These are phyloP conservation scores for Rhynchospora breviuscula DNA, from an alignment of 176 grass and related monocot genomes.

Conservation along the genomic window DNA sequence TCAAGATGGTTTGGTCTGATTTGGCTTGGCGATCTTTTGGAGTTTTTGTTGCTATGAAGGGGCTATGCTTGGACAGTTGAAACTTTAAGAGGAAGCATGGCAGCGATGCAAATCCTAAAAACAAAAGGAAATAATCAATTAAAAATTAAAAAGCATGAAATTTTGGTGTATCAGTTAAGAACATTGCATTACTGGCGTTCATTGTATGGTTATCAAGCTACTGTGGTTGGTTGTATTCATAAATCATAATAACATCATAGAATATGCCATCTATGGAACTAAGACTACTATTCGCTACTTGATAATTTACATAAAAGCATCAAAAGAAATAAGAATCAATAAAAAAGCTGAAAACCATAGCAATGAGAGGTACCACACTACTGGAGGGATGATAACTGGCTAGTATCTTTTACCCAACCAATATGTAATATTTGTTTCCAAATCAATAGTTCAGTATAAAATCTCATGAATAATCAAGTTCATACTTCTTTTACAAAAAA, in stretches of 20 bases:
- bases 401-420: not conserved
- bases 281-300: not conserved
- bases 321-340: not conserved
- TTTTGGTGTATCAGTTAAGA: not conserved
- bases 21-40: not conserved
- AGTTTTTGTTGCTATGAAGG: not conserved
- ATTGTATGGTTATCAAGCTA: not conserved
- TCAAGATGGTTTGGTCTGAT: constrained; percentile 25
- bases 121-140: constrained; percentile 5
- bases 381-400: not conserved
- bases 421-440: not conserved
- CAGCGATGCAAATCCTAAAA: constrained; percentile 10
- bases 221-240: not conserved
- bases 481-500: not conserved
- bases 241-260: not conserved
- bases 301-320: not conserved
- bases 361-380: not conserved
- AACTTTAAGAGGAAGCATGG: constrained; percentile 20
- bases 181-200: not conserved
- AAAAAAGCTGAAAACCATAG: not conserved
- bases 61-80: not conserved
- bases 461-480: not conserved
- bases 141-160: not conserved
- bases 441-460: not conserved
- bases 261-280: not conserved